Evolutionary conservation across 192 early-diverging fungal genomes (phyloP), one percentile per base, ranked within the genome.

Genomic region (Lobosporangium transversale): DNA sequence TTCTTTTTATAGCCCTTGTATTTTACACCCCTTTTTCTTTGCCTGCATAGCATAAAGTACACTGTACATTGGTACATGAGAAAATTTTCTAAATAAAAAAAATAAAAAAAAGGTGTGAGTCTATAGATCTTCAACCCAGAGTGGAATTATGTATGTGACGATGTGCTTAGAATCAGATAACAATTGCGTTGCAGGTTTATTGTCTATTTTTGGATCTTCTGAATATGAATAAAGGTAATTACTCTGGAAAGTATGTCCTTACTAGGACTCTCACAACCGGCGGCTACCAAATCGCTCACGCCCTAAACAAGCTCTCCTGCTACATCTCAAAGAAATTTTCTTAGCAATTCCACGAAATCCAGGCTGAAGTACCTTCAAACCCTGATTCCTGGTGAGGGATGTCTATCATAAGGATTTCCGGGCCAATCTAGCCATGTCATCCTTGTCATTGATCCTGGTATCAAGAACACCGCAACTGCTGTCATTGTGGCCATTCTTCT

Each of bases 231-330:
- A n/a, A n/a, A n/a, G n/a, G n/a, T n/a, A n/a, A n/a, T n/a, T n/a
- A n/a, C n/a, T n/a, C 55, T 3, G 37, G 55, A 24, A 57, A 42
- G 37, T 57, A 57, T 24, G 55, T 57, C n/a, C 36, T 57, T 24
- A 9, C 35, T 31, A 32, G 21, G 21, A 57, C 33, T 24, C 55
- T 57, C 36, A 20, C 4, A 17, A 42, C 55, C 9, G 55, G 43
- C 43, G 55, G 55, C 7, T 11, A 42, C 9, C 55, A 57, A 24
- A 33, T 57, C 21, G 23, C 45, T 14, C 45, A 42, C 3, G 23
- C 7, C 36, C 37, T 9, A 20, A 52, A 7, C 26, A 27, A 29
- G 9, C 21, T 8, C 24, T 52, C 26, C 11, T 35, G 53, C 53
- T 18, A 8, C 35, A 18, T n/a, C 35, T n/a, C 26, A n/a, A 7